Percentiles rank a stretch among this genome's conserved stretches.
phyloP scores from a whole-genome alignment of 148 eudicot genomes.

The Dysphania ambrosioides region DNA sequence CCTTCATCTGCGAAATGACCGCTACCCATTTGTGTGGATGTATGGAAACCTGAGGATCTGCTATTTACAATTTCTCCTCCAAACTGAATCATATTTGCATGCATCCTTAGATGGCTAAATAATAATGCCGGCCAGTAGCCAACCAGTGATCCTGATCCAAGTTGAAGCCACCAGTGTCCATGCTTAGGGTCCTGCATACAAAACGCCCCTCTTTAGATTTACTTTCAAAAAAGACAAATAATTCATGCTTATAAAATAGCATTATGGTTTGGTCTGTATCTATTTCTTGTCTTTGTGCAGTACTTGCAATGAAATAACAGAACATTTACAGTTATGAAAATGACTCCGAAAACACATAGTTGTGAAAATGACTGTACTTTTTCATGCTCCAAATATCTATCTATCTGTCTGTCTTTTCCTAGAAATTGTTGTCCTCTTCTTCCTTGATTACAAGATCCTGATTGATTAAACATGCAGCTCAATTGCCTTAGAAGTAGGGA shows the following conservation, averaged over 20 bases:
- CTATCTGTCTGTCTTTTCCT: neutral
- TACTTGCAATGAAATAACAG: too few species aligned
- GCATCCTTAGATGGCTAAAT: conserved; percentile 69
- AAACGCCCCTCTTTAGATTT: neutral
- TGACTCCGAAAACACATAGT: neutral
- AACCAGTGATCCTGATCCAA: conserved; percentile 73
- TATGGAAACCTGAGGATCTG: conserved; percentile 73
- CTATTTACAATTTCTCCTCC: conserved; percentile 91
- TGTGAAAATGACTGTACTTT: conserved; percentile 9
- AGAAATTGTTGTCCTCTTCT: conserved; percentile 1
- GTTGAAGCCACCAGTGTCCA: conserved; percentile 97
- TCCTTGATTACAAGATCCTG: neutral
- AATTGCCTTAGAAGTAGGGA: neutral
- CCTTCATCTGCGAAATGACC: conserved; percentile 89
- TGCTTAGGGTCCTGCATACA: conserved; percentile 81
- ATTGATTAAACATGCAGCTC: neutral
- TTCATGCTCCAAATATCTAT: conserved; percentile 1
- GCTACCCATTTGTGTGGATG: conserved; percentile 95
- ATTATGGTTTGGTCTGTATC: neutral
- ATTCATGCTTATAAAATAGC: neutral
- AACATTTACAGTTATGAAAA: neutral
- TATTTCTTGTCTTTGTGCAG: conserved; percentile 3
- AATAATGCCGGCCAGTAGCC: conserved; percentile 92
- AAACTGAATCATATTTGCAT: conserved; percentile 92
- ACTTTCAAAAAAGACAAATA: neutral